Base-by-base conservation (phyloP, 2,329 filamentous ascomycete genomes). In the Colletotrichum aenigma region DNA sequence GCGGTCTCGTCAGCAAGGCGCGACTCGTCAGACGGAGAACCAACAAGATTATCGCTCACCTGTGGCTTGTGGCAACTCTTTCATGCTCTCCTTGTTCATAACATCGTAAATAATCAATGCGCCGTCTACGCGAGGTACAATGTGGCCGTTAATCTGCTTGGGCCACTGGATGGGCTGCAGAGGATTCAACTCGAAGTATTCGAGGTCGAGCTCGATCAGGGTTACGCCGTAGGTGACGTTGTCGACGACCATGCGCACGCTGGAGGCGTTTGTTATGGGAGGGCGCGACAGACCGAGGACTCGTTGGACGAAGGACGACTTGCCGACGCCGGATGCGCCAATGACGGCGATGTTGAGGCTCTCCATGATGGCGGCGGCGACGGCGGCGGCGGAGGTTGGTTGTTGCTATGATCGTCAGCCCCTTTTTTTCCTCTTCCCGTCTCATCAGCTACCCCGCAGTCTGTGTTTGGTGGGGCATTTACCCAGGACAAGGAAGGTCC, bases 31-130 rank as follows among this genome's bases (percentile, higher is more conserved):
- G 38, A 62, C 66, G 38, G 12, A 58, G 66, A 28, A 56, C 71
- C 21, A 24, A 32, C 21, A 21, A 9, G 55, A 34, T 61, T 26
- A 68, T 70, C 75, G 91, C 94, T 91, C 89, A 98, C 96, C 92
- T 82, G 98, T 88, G 77, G 95, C 92, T 79, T 94, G 91, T 55
- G 94, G 93, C 70, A 98, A 88, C 76, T 94, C 91, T 75, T 90
- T 89, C 79, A 98, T 91, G 82, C 93, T 96, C 76, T 93, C 91
- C 79, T 92, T 90, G 82, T 94, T 94, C 84, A 93, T 94, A 60
- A 97, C 94, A 89, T 98, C 95, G 88, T 98, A 98, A 65, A 98
- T 87, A 74, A 96, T 91, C 79, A 98, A 86, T 61, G 94, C 95
- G 24, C 94, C 96, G 81, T 98, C 95, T 81, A 98, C 91, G 55